Percentiles rank a stretch among this genome's conserved stretches.
Conservation (phyloP, 148 eudicot species). For the Polygonum maritimum region DNA sequence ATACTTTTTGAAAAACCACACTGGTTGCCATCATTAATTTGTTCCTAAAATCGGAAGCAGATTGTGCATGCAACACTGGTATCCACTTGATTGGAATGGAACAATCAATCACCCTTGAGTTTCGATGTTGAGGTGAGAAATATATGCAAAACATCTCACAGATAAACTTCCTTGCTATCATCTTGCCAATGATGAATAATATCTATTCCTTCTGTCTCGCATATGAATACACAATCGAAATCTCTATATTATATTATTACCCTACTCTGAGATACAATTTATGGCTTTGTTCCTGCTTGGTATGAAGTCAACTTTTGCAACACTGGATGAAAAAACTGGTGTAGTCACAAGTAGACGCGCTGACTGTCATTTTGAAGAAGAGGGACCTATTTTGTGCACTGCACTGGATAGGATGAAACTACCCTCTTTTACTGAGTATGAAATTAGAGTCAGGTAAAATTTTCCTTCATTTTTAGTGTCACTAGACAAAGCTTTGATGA, state of each 20-base stretch:
- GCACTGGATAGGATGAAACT: constrained; percentile 90
- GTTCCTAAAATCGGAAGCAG: not conserved
- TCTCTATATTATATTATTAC: not conserved
- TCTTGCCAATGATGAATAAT: not conserved
- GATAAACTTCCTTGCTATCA: not conserved
- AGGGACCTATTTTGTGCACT: constrained; percentile 91
- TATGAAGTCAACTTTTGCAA: constrained; percentile 89
- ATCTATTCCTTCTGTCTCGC: not conserved
- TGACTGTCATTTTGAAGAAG: constrained; percentile 98
- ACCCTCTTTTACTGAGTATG: constrained; percentile 76
- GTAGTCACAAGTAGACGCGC: constrained; percentile 87
- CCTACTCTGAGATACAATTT: not conserved
- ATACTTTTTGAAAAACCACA: not conserved
- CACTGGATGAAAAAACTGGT: constrained; percentile 80
- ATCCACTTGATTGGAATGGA: not conserved
- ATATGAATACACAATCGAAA: not conserved
- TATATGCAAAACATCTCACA: not conserved
- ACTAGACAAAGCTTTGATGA: not conserved
- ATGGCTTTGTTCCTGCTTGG: constrained; percentile 6
- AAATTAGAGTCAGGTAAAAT: constrained; percentile 85
- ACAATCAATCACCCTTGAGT: not conserved
- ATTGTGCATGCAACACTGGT: not conserved
- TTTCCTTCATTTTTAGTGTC: constrained; percentile 15
- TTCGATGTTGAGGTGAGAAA: not conserved
- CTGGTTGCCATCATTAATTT: not conserved